Percentiles rank a stretch among this genome's conserved stretches.
Conservation (phyloP, 768 basidiomycete genomes). For the Hygrocybe coccinea region DNA sequence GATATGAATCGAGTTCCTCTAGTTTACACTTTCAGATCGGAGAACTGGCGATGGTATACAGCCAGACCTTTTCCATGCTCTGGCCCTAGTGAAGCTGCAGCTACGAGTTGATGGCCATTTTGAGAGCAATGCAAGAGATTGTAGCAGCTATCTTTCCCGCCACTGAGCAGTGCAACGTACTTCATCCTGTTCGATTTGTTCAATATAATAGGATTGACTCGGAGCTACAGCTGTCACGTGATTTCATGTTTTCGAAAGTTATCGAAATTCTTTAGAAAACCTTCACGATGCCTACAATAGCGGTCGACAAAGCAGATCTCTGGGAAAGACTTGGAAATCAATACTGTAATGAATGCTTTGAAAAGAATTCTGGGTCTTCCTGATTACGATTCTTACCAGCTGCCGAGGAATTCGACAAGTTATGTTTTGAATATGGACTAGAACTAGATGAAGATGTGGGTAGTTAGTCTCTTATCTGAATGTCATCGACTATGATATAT, state of each 20-base stretch:
- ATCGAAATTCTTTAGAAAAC: conserved; percentile 7
- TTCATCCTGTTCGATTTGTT: too few relatives aligned
- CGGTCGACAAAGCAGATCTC: conserved; percentile 93
- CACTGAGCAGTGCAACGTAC: conserved; percentile 90
- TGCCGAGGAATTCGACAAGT: conserved; percentile 88
- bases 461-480: conserved; percentile 9
- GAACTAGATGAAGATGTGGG: conserved; percentile 97
- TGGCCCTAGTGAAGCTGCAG: conserved; percentile 85
- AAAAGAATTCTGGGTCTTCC: conserved; percentile 5
- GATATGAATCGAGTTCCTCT: conserved; percentile 98
- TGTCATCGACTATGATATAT: background rate
- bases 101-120: conserved; percentile 83
- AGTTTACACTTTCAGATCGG: conserved; percentile 20
- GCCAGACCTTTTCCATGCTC: conserved; percentile 75
- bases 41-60: conserved; percentile 20
- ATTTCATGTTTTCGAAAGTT: conserved; percentile 4
- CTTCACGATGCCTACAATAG: conserved; percentile 80
- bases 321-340: conserved; percentile 78
- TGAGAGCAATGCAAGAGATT: conserved; percentile 84
- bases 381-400: conserved; percentile 45
- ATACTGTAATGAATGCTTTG: conserved; percentile 55
- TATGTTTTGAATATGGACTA: conserved; percentile 95
- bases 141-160: conserved; percentile 97
- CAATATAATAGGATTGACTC: too few relatives aligned
- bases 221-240: conserved; percentile 8